phyloP scores from a whole-genome alignment of 805 yeast species.

The Saturnispora besseyi region DNA sequence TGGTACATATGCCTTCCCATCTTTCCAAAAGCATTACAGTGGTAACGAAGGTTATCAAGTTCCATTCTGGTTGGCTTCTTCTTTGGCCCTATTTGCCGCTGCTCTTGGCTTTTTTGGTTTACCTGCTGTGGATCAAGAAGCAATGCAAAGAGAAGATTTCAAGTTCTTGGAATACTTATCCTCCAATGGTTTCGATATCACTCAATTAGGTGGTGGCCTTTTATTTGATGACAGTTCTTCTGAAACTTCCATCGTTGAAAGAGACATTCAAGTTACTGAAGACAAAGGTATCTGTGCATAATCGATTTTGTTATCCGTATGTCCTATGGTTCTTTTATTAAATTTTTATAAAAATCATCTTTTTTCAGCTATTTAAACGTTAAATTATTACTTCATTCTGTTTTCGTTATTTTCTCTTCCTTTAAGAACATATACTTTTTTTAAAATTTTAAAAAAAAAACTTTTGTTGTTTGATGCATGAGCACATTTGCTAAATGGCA shows the following conservation, averaged over 20 bases:
- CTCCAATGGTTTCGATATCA: slow-evolving; percentile 60
- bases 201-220: slow-evolving; percentile 40
- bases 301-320: background rate
- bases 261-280: background rate
- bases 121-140: slow-evolving; percentile 78
- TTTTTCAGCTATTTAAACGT: background rate
- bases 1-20: slow-evolving; percentile 84
- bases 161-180: slow-evolving; percentile 59
- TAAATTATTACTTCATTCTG: background rate
- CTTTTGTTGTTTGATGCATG: no score
- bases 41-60: slow-evolving; percentile 60
- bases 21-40: slow-evolving; percentile 51
- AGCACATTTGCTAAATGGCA: no score
- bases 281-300: background rate
- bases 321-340: background rate
- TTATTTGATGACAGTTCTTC: slow-evolving; percentile 9
- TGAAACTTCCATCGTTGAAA: slow-evolving; percentile 2
- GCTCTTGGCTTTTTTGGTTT: slow-evolving; percentile 57
- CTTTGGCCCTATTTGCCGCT: slow-evolving; percentile 68
- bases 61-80: slow-evolving; percentile 76
- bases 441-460: no score
- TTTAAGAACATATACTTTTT: no score
- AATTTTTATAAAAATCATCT: background rate
- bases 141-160: slow-evolving; percentile 69
- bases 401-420: background rate